Evolutionary conservation across 331 rosid species (phyloP), one percentile per base, ranked within the genome.

Genomic region (Acacia concinna): DNA sequence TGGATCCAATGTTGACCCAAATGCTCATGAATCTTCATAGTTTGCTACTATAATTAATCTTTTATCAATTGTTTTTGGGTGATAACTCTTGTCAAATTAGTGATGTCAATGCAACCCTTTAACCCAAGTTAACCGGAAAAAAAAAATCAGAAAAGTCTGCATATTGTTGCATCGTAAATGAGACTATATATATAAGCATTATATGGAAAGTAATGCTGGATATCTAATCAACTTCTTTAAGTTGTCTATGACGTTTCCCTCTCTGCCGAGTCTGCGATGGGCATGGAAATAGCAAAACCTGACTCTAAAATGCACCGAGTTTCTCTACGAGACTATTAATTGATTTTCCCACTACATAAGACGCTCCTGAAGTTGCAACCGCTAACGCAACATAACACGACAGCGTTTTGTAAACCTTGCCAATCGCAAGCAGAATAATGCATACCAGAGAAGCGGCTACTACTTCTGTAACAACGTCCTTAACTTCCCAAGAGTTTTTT

Each of bases 401-500:
- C 20, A 82, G 60, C 2, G 88, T 84, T 80, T 81, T 87, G 84
- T 81, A 73, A 83, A 87, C 90, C 71, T 88, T 87, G 40, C 75
- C 85, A 30, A 71, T 9, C 3, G 91, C 86, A 75, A 90, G 91
- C 17, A 90, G 38, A 68, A 78, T 68, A 28, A 89, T 86, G 87
- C 90, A 90, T 20, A 68, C 6, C 14, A 90, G 73, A 71, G 94
- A 90, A 30, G 89, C 71, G 27, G 66, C 89, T 15, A 82, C 85
- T 49, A 86, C 87, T 25, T 49, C 90, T 35, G 87, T 81, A 37
- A 90, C n/a, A n/a, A n/a, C n/a, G n/a, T n/a, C 34, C 78, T 82
- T 90, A 46, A 85, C 72, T 63, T 86, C 83, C 14, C 43, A 75
- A 63, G 82, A 65, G 46, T 79, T n/a, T n/a, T n/a, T n/a, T n/a